Evolutionary conservation across 2,329 filamentous ascomycete genomes (phyloP), one percentile per base, ranked within the genome.

Genomic region (Xylariaceae sp.): DNA sequence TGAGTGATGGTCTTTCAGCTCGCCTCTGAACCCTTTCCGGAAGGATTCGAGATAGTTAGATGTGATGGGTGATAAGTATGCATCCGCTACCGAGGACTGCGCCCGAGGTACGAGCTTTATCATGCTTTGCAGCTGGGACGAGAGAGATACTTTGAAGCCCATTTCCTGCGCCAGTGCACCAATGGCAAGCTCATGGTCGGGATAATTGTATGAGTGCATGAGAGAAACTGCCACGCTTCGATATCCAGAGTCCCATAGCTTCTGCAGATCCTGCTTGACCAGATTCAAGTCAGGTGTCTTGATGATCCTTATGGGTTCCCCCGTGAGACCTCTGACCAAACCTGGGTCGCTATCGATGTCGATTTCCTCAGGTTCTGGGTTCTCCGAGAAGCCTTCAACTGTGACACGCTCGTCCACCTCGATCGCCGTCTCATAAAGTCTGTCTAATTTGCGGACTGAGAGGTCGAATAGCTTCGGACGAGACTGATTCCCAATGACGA

Each of bases 151-250:
- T 51, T 82, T 72, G 65, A 95, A 94, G 1, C 92, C 92, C 58
- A 96, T 85, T 14, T 94, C 87, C 52, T 76, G 79, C 1, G 92
- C 92, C 43, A 96, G 74, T 58, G 77, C 81, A 14, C 90, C 90
- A 9, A 96, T 79, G 39, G 90, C 66, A 1, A 86, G 84, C 67
- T 97, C 92, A 62, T 97, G 92, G 45, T 88, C 83, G 1, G 90
- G 90, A 64, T 90, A 97, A 0, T 90, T 96, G 66, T 96, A 97
- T 5, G 88, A 88, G 66, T 97, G 92, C 85, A 96, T 92, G 53
- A 97, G 73, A 62, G 90, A 95, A 2, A 97, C 90, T 3, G 92
- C 91, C 60, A 97, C 86, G 66, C 89, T 95, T 56, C 80, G 80
- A 61, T 95, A 85, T 0, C 89, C 89, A 31, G 78, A 74, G 56